These are phyloP conservation scores for Penicillium sp. DNA, from an alignment of 2,329 filamentous ascomycete genomes.

Conservation along the genomic window DNA sequence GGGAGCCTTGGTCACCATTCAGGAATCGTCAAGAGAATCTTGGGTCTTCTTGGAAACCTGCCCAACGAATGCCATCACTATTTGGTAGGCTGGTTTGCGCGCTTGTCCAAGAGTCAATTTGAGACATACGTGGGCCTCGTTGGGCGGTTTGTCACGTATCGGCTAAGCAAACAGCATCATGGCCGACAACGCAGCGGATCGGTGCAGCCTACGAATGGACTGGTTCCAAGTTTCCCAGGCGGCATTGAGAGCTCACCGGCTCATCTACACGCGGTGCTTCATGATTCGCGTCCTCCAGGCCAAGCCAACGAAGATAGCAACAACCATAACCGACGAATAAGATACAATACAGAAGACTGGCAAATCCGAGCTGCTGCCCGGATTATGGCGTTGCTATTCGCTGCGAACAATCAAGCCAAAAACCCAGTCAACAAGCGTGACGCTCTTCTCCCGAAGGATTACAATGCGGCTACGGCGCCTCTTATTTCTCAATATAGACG, in stretches of 20 bases:
- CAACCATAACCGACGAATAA: slow-evolving; percentile 44
- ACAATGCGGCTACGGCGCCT: slow-evolving; percentile 4
- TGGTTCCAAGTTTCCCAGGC: slow-evolving; percentile 67
- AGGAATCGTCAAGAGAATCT: slow-evolving; percentile 76
- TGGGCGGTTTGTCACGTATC: slow-evolving; percentile 74
- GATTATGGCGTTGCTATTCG: slow-evolving; percentile 75
- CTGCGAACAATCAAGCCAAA: slow-evolving; percentile 63
- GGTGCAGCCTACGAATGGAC: slow-evolving; percentile 54
- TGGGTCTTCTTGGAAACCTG: slow-evolving; percentile 75
- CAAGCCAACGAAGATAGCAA: slow-evolving; percentile 28
- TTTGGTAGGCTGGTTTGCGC: slow-evolving; percentile 73
- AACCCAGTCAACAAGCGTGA: slow-evolving; percentile 21
- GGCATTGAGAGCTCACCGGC: slow-evolving; percentile 57
- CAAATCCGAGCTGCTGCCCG: slow-evolving; percentile 77
- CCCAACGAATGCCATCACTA: slow-evolving; percentile 72
- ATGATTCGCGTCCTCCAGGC: slow-evolving; percentile 1
- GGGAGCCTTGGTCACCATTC: slow-evolving; percentile 65
- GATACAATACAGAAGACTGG: slow-evolving; percentile 79
- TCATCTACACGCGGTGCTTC: slow-evolving; percentile 72
- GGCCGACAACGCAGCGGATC: slow-evolving; percentile 60
- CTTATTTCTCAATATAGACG: neutral
- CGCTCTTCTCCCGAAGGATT: slow-evolving; percentile 16
- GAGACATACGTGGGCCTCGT: slow-evolving; percentile 71
- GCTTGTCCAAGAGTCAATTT: slow-evolving; percentile 65
- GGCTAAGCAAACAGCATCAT: slow-evolving; percentile 63